Evolutionary conservation across 108 stramenopile genomes (phyloP), one percentile per base, ranked within the genome.

Genomic region (Discostella stelligeroides): DNA sequence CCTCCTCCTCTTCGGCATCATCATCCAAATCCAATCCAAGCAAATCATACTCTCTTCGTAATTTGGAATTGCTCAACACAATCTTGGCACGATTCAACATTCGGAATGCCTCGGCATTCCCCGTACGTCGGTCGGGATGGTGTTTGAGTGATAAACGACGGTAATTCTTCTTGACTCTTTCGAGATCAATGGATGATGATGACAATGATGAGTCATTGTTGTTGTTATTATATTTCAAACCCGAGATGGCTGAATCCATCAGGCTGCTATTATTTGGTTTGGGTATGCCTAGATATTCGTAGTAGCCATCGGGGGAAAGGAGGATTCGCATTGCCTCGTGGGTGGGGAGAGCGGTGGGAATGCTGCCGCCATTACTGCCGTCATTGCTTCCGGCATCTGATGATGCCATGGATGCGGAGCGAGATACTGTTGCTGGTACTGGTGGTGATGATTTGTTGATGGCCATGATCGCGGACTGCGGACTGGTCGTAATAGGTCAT

Each of bases 1-100:
- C 75, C 38, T 17, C 25, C 12, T 64, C 27, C 11, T 71, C 65
- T 2, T 88, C 87, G 20, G 79, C 90, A 46, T 87, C 92, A 66
- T 91, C 92, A 25, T 94, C 90, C 65, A 94, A 75, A 80, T 94
- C 92, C 49, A 94, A 58, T 13, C 90, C 92, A 37, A 94, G 51
- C 57, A 91, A 78, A 72, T 94, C 92, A 64, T 94, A 94, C 71
- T 94, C 87, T 61, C 86, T 66, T 24, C 88, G 57, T 42, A 94
- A 68, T 56, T 90, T 91, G 12, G 87, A 78, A 70, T 73, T 79
- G 60, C 75, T 69, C 53, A 94, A 62, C 0, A 94, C 90, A 18
- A 72, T 69, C 58, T 94, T 89, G 38, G 92, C 92, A 23, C 92
- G 85, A 73, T 89, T 85, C 50, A 94, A 57, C 18, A 85, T 62